Conservation (phyloP, 192 early-diverging fungal species). For the Spizellomyces punctatus region DNA sequence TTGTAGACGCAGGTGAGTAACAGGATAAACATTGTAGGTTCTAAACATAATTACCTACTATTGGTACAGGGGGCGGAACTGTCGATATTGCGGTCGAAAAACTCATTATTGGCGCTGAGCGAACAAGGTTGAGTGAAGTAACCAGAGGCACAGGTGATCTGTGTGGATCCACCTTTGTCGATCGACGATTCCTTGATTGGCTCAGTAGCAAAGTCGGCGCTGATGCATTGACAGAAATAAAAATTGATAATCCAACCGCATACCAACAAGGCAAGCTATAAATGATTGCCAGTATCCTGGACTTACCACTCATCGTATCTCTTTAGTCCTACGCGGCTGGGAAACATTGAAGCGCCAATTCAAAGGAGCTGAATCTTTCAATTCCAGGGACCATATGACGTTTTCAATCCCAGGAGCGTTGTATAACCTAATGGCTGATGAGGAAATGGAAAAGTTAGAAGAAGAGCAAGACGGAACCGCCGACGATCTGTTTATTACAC, state of each 20-base stretch:
- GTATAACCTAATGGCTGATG: conserved; percentile 22
- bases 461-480: conserved; percentile 9
- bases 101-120: background rate
- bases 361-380: conserved; percentile 15
- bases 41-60: background rate
- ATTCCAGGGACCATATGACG: background rate
- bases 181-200: conserved; percentile 16
- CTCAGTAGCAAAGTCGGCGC: conserved; percentile 10
- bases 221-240: background rate
- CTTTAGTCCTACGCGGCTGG: conserved; percentile 13
- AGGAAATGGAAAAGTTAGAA: background rate
- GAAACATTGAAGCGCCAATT: conserved; percentile 20
- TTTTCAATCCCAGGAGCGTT: conserved; percentile 17
- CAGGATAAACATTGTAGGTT: background rate
- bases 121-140: conserved; percentile 2
- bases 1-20: conserved; percentile 22
- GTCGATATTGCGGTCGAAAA: conserved; percentile 25
- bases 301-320: background rate
- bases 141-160: conserved; percentile 12
- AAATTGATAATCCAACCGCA: background rate
- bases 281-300: background rate
- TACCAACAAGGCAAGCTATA: conserved; percentile 13
- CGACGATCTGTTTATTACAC: conserved; percentile 30
- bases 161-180: conserved; percentile 29
- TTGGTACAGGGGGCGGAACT: conserved; percentile 20